Evolutionary conservation across 495 filamentous ascomycete species (phyloP).

Genomic region (Neohortaea acidophila): DNA sequence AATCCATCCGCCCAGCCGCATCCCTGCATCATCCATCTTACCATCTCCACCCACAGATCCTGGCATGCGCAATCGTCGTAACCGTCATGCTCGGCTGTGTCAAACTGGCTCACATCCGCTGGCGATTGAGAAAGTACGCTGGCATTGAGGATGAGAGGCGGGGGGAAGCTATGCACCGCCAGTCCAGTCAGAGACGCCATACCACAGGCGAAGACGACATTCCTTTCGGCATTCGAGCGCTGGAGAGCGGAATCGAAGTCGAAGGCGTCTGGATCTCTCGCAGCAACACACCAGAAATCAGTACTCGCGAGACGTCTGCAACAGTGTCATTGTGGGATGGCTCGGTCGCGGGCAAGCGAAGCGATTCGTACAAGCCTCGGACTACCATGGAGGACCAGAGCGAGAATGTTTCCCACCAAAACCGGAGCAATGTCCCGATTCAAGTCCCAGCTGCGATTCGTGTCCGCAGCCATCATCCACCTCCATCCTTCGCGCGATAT

Average conservation of each 20-base stretch:
- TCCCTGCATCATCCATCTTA: too few relatives aligned
- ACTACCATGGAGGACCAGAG: too few relatives aligned
- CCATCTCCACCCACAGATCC: slow-evolving; percentile 13
- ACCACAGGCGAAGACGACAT: slow-evolving; percentile 39
- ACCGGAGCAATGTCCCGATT: too few relatives aligned
- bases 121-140: slow-evolving; percentile 48
- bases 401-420: too few relatives aligned
- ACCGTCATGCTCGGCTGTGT: slow-evolving; percentile 33
- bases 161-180: slow-evolving; percentile 30
- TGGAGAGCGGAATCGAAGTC: slow-evolving; percentile 72
- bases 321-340: slow-evolving; percentile 7
- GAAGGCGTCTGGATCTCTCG: slow-evolving; percentile 82
- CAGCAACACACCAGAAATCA: slow-evolving; percentile 39
- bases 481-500: slow-evolving; percentile 12
- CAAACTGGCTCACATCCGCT: slow-evolving; percentile 48
- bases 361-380: too few relatives aligned
- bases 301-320: slow-evolving; percentile 18
- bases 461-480: slow-evolving; percentile 8
- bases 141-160: slow-evolving; percentile 43
- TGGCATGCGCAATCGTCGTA: slow-evolving; percentile 25
- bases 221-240: slow-evolving; percentile 77
- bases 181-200: slow-evolving; percentile 15
- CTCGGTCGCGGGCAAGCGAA: too few relatives aligned
- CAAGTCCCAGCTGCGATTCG: slow-evolving; percentile 1
- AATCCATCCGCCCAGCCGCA: not conserved